Conservation (phyloP, 345 rosid genomes). For the Rhodamnia rubescens region DNA sequence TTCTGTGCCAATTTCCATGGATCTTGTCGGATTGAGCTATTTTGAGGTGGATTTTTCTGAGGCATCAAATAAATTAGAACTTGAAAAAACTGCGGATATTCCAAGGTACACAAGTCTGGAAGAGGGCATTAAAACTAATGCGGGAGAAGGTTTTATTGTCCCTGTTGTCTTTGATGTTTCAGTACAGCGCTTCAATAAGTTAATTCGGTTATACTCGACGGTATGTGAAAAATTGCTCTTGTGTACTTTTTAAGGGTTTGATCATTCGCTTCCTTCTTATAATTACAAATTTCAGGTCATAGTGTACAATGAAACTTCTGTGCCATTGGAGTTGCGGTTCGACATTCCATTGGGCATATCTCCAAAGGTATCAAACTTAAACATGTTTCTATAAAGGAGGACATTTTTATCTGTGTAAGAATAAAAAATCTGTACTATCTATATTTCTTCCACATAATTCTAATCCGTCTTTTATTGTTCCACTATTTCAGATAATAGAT, state of each 20-base stretch:
- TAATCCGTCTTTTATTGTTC: not conserved
- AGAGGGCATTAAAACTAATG: constrained; percentile 21
- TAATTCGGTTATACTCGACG: constrained; percentile 77
- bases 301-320: constrained; percentile 59
- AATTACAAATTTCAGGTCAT: constrained; percentile 51
- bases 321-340: constrained; percentile 82
- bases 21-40: constrained; percentile 71
- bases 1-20: constrained; percentile 82
- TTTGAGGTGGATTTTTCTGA: constrained; percentile 89
- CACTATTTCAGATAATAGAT: constrained; percentile 56
- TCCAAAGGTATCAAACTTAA: constrained; percentile 52
- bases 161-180: constrained; percentile 95
- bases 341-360: constrained; percentile 93
- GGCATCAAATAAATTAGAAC: constrained; percentile 14
- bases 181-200: constrained; percentile 70
- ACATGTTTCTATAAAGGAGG: not conserved
- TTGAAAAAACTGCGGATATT: constrained; percentile 9
- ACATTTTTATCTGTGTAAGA: not conserved
- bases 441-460: not conserved
- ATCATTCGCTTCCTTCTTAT: constrained; percentile 2
- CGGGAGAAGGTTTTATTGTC: constrained; percentile 48
- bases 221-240: constrained; percentile 32
- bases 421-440: not conserved
- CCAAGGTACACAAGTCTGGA: constrained; percentile 18
- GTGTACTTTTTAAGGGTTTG: not conserved